Percentiles rank a stretch among this genome's conserved stretches.
These are phyloP conservation scores for Calonectria hongkongensis DNA, from an alignment of 2,329 filamentous ascomycete species.

Conservation along the genomic window DNA sequence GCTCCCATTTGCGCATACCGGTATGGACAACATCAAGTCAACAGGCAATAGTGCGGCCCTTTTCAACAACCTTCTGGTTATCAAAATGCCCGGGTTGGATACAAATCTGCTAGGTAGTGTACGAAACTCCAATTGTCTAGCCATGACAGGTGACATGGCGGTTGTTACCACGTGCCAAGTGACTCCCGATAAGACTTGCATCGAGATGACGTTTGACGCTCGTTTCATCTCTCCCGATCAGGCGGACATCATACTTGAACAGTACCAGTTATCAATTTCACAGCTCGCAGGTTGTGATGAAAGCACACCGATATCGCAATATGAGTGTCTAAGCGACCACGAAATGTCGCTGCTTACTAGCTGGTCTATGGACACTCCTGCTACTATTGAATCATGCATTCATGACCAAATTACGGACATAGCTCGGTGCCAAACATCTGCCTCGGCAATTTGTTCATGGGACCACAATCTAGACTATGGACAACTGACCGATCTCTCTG, in stretches of 20 bases:
- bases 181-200: slow-evolving; percentile 19
- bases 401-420: slow-evolving; percentile 25
- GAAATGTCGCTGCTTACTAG: slow-evolving; percentile 15
- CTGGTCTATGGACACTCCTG: slow-evolving; percentile 3
- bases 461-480: slow-evolving; percentile 21
- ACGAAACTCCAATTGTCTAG: slow-evolving; percentile 8
- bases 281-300: slow-evolving; percentile 19
- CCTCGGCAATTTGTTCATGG: slow-evolving; percentile 13
- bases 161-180: slow-evolving; percentile 21
- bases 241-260: slow-evolving; percentile 6
- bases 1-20: slow-evolving; percentile 25
- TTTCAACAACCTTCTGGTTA: slow-evolving; percentile 23
- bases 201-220: slow-evolving; percentile 22
- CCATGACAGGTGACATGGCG: slow-evolving; percentile 20
- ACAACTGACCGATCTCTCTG: slow-evolving; percentile 20
- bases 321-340: slow-evolving; percentile 13
- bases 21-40: slow-evolving; percentile 24
- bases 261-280: slow-evolving; percentile 17
- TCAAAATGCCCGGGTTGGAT: slow-evolving; percentile 9
- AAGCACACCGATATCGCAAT: slow-evolving; percentile 19
- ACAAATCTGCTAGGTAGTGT: slow-evolving; percentile 11
- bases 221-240: slow-evolving; percentile 19
- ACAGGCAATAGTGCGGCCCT: slow-evolving; percentile 16
- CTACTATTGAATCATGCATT: slow-evolving; percentile 24
- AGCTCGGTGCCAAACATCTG: slow-evolving; percentile 20